A percentile compares a stretch with the other conserved stretches of the same genome.
phyloP scores from a whole-genome alignment of 352 stramenopile species.

The Peronospora destructor region DNA sequence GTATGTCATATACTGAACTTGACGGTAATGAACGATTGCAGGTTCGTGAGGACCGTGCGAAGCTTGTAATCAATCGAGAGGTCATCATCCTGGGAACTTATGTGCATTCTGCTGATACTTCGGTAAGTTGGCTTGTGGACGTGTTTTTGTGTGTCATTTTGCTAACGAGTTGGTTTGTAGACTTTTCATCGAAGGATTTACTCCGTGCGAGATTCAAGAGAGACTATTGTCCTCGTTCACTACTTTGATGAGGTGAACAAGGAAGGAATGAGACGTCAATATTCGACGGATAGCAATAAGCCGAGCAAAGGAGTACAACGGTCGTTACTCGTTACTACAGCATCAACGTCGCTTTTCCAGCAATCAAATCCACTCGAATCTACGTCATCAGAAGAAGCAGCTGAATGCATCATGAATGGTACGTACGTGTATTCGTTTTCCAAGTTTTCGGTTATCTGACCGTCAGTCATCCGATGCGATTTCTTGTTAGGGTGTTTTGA shows the following conservation, averaged over 20 bases:
- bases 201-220: constrained; percentile 54
- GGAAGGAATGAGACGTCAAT: constrained; percentile 6
- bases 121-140: constrained; percentile 27
- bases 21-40: constrained; percentile 4
- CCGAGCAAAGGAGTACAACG: constrained; percentile 35
- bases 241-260: constrained; percentile 82
- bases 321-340: constrained; percentile 19
- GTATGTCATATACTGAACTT: not conserved
- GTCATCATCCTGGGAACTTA: constrained; percentile 78
- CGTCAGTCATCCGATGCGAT: constrained; percentile 1
- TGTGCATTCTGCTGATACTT: constrained; percentile 69
- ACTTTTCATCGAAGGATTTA: constrained; percentile 84
- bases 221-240: constrained; percentile 76
- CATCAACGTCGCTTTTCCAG: constrained; percentile 6
- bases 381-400: constrained; percentile 24
- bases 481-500: constrained; percentile 47
- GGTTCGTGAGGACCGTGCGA: constrained; percentile 77
- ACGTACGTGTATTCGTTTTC: constrained; percentile 1
- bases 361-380: constrained; percentile 9
- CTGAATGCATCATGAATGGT: constrained; percentile 61
- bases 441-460: constrained; percentile 2
- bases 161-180: constrained; percentile 17
- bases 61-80: constrained; percentile 79
- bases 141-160: not conserved
- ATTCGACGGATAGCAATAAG: constrained; percentile 1